Conservation (phyloP, 164 flowering plant species). For the Aristolochia fimbriata region DNA sequence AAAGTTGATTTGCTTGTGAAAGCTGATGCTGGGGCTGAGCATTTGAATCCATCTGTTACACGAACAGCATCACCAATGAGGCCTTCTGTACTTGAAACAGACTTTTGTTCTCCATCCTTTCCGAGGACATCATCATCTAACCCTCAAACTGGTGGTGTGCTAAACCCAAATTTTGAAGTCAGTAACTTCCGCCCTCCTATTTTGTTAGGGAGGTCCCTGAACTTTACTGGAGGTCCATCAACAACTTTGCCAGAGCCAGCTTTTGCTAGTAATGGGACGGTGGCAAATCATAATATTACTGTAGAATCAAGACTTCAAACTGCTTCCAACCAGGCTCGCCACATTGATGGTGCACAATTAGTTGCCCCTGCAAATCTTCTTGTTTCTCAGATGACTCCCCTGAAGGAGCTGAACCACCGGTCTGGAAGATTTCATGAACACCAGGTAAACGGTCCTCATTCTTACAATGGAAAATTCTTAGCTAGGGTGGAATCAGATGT, state of each 20-base stretch:
- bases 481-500: constrained; percentile 26
- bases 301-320: constrained; percentile 19
- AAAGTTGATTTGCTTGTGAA: constrained; percentile 24
- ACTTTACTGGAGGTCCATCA: constrained; percentile 10
- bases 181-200: constrained; percentile 18
- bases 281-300: constrained; percentile 10
- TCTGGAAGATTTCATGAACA: constrained; percentile 19
- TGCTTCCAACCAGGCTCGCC: constrained; percentile 18
- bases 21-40: constrained; percentile 1
- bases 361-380: constrained; percentile 13
- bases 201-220: constrained; percentile 24
- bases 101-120: constrained; percentile 11
- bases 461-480: constrained; percentile 13
- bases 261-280: constrained; percentile 1
- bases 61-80: too few relatives aligned
- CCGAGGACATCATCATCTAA: constrained; percentile 21
- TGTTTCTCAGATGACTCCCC: constrained; percentile 22
- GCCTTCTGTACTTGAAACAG: constrained; percentile 7
- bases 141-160: constrained; percentile 16
- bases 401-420: constrained; percentile 23
- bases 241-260: background rate
- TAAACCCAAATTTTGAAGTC: constrained; percentile 12
- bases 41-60: too few relatives aligned
- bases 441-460: constrained; percentile 7
- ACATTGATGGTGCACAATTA: constrained; percentile 22